Percentiles rank a stretch among this genome's conserved stretches.
Conservation (phyloP, 2,329 filamentous ascomycete species). For the Aspergillus pseudoglaucus region DNA sequence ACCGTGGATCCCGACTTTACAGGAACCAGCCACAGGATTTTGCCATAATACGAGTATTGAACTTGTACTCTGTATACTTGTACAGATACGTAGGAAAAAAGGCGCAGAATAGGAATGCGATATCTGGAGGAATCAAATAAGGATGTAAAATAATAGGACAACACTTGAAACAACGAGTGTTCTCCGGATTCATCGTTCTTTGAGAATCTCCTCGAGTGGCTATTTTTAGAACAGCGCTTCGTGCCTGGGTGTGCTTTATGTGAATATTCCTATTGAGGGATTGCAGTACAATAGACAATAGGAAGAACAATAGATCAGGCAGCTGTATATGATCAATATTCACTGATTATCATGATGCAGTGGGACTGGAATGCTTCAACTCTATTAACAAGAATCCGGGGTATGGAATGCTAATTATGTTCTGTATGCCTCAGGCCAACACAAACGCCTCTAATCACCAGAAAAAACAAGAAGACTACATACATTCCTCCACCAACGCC, state of each 20-base stretch:
- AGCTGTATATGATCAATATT: not conserved
- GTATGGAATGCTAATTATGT: not conserved
- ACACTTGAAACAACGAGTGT: not conserved
- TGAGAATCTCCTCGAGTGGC: not conserved
- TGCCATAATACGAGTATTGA: too few relatives aligned
- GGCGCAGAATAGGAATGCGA: not conserved
- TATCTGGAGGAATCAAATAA: not conserved
- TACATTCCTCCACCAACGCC: constrained; percentile 21
- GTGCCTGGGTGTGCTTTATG: not conserved
- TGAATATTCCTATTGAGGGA: not conserved
- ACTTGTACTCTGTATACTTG: too few relatives aligned
- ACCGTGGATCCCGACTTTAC: too few relatives aligned
- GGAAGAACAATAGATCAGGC: not conserved
- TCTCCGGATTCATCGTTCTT: not conserved
- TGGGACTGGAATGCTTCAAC: too few relatives aligned
- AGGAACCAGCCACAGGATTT: too few relatives aligned
- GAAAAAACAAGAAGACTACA: not conserved
- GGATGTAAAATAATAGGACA: not conserved
- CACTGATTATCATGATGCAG: too few relatives aligned
- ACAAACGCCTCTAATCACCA: too few relatives aligned
- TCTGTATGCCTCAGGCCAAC: too few relatives aligned
- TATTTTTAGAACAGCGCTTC: not conserved
- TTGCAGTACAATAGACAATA: too few relatives aligned
- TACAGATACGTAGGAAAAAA: too few relatives aligned
- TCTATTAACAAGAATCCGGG: not conserved